phyloP scores from a whole-genome alignment of 2,329 filamentous ascomycete species.

The Plectosphaerella plurivora region DNA sequence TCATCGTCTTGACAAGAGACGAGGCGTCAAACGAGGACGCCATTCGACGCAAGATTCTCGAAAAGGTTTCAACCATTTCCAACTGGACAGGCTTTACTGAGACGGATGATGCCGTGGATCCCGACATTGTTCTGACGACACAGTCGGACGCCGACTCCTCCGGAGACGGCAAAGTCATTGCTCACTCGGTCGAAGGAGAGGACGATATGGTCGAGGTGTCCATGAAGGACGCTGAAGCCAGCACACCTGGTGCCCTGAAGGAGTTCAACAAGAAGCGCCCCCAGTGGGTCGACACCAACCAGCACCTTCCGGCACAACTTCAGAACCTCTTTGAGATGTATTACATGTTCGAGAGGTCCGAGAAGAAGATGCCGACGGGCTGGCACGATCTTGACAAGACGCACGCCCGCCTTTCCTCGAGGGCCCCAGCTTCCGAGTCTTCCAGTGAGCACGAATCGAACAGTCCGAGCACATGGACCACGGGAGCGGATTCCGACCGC shows the following conservation, averaged over 20 bases:
- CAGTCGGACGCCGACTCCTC: slow-evolving; percentile 62
- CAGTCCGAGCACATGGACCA: slow-evolving; percentile 43
- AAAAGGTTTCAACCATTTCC: slow-evolving; percentile 71
- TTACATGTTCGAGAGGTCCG: slow-evolving; percentile 48
- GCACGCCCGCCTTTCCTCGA: slow-evolving; percentile 43
- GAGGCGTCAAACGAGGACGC: slow-evolving; percentile 60
- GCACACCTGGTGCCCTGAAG: slow-evolving; percentile 24
- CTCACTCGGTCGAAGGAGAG: slow-evolving; percentile 79
- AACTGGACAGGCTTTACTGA: slow-evolving; percentile 52
- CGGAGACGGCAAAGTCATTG: slow-evolving; percentile 66
- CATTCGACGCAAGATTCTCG: slow-evolving; percentile 76
- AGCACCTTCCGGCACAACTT: slow-evolving; percentile 57
- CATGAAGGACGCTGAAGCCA: slow-evolving; percentile 43
- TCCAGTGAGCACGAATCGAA: slow-evolving; percentile 33
- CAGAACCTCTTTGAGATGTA: slow-evolving; percentile 75
- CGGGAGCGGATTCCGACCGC: slow-evolving; percentile 43
- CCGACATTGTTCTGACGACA: slow-evolving; percentile 65
- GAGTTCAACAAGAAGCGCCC: slow-evolving; percentile 46
- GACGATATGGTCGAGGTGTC: slow-evolving; percentile 88
- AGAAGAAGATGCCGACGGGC: slow-evolving; percentile 61
- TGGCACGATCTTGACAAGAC: slow-evolving; percentile 60
- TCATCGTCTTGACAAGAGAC: slow-evolving; percentile 69
- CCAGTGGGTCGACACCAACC: slow-evolving; percentile 46
- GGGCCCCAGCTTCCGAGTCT: slow-evolving; percentile 32
- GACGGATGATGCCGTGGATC: slow-evolving; percentile 53